A percentile compares a stretch with the other conserved stretches of the same genome.
These are phyloP conservation scores for Chlorella ohadii DNA, from an alignment of 139 green algal genomes.

Conservation along the genomic window DNA sequence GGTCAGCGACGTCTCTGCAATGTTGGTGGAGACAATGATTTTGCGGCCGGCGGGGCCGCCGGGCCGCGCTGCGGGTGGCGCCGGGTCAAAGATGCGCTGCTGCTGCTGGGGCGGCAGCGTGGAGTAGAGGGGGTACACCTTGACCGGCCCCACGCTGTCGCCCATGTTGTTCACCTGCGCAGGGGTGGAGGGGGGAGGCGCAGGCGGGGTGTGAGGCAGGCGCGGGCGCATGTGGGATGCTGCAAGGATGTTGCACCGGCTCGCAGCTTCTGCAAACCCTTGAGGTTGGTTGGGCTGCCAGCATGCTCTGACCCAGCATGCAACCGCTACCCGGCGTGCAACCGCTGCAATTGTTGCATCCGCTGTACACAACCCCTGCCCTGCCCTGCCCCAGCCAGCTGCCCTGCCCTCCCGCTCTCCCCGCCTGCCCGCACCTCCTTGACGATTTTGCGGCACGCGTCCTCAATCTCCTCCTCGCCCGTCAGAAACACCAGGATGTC, in stretches of 20 bases:
- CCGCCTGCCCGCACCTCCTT: slow-evolving; percentile 72
- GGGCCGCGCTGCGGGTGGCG: slow-evolving; percentile 59
- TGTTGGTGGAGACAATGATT: slow-evolving; percentile 99
- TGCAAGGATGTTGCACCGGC: too few relatives aligned
- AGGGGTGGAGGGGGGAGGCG: not conserved
- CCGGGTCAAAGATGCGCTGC: slow-evolving; percentile 96
- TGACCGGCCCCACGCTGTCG: slow-evolving; percentile 82
- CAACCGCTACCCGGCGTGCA: too few relatives aligned
- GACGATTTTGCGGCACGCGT: slow-evolving; percentile 94
- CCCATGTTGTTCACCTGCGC: slow-evolving; percentile 40
- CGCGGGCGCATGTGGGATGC: too few relatives aligned
- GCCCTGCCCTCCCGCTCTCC: too few relatives aligned
- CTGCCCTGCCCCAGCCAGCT: slow-evolving; percentile 36
- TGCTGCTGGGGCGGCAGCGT: slow-evolving; percentile 95
- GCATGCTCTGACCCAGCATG: too few relatives aligned
- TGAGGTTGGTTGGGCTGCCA: too few relatives aligned
- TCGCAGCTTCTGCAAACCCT: too few relatives aligned
- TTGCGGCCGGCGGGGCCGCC: slow-evolving; percentile 90
- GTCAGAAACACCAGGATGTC: slow-evolving; percentile 99
- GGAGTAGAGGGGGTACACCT: slow-evolving; percentile 97
- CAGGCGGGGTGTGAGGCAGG: not conserved
- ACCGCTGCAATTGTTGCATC: too few relatives aligned
- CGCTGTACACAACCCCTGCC: too few relatives aligned
- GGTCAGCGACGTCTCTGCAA: slow-evolving; percentile 98
- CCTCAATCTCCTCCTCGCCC: slow-evolving; percentile 99